Base-by-base conservation (phyloP, 176 grass and related monocot species). In the Aegilops sharonensis region DNA sequence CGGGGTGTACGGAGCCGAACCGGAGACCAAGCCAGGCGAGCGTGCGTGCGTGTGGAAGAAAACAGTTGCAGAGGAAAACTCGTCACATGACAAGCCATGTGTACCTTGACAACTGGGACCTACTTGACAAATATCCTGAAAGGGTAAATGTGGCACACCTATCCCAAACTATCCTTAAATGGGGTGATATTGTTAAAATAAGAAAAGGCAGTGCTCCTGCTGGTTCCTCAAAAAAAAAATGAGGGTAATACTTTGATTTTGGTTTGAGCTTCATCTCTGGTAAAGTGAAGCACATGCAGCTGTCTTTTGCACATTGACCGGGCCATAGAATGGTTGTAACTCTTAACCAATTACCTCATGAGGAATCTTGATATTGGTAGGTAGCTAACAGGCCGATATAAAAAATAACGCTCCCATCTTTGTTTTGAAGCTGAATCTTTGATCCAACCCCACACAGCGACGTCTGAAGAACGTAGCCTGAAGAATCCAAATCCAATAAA, bases 401-500 rank as follows among this genome's bases (percentile, higher is more conserved):
- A 11, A 79, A 82, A 20, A 79, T 48, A 36, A 36, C 76, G n/a
- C 20, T 3, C 2, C 1, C 68, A 66, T 32, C 12, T 23, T 60
- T 90, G 36, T 65, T 62, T 70, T 40, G 15, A 35, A 4, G 60
- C 39, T 84, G 68, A 81, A 85, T 70, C 62, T 77, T 77, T 24
- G 39, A 77, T 68, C 11, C 8, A 47, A 11, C 11, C 52, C 67
- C 8, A 79, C 11, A 47, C 39, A 12, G 2, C 50, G 79, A 45
- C 75, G 75, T 90, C 42, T 50, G 13, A 87, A 75, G 66, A 48
- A 87, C 68, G 36, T 24, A 11, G 81, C 68, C 62, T 32, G 61
- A 43, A 39, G 4, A 13, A 77, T 85, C 69, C 81, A 88, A 85
- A 81, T 8, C 23, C 8, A 81, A 56, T 31, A 88, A 76, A 81